These are phyloP conservation scores for Pharus latifolius DNA, from an alignment of 176 grass and related monocot genomes.

Conservation along the genomic window DNA sequence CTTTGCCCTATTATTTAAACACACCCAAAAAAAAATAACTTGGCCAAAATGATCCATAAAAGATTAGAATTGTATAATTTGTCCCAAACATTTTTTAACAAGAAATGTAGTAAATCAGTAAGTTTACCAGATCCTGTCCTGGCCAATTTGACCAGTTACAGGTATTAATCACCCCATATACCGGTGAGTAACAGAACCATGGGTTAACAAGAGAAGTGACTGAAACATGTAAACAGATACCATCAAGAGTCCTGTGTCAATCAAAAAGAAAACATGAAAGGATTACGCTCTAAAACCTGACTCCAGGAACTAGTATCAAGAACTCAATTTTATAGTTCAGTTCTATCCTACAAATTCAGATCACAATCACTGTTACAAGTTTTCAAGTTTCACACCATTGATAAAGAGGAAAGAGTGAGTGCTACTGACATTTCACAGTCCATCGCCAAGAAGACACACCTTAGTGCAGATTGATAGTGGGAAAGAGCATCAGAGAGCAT, in stretches of 20 bases:
- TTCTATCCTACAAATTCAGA: not conserved
- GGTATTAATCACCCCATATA: not conserved
- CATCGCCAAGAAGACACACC: slow-evolving; percentile 32
- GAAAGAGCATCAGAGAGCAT: slow-evolving; percentile 90
- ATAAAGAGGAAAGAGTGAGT: not conserved
- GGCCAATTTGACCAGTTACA: not conserved
- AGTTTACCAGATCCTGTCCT: not conserved
- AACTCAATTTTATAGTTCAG: not conserved
- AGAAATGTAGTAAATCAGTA: not conserved
- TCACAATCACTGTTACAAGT: not conserved
- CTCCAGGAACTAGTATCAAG: not conserved
- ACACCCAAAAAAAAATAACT: too few species aligned
- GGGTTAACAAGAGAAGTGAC: not conserved
- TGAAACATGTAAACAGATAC: not conserved
- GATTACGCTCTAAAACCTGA: not conserved
- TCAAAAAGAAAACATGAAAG: not conserved
- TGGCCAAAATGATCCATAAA: not conserved
- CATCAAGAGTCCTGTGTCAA: not conserved
- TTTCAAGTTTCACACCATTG: not conserved
- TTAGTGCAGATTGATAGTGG: slow-evolving; percentile 95
- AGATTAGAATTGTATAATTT: not conserved
- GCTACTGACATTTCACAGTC: not conserved
- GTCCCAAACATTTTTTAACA: not conserved
- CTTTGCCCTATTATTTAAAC: not conserved
- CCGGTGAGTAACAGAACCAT: not conserved